Base-by-base conservation (phyloP, 164 flowering plant species). In the Protea cynaroides region DNA sequence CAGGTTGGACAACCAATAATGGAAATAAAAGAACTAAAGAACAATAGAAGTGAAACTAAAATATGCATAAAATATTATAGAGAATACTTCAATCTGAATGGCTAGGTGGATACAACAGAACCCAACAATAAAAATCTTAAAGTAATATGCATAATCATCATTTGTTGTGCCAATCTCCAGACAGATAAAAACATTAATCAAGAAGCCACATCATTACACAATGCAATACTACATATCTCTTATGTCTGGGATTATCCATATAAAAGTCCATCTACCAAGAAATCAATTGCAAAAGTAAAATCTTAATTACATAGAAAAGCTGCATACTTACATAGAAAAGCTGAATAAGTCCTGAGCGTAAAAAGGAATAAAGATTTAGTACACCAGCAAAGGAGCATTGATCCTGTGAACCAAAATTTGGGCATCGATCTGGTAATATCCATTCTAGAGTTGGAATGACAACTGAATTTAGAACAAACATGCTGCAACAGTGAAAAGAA, bases 281-380 rank as follows among this genome's bases (percentile, higher is more conserved):
- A n/a, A n/a, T n/a, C n/a, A n/a, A n/a, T n/a, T n/a, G n/a, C n/a
- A n/a, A 50, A 12, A 25, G 7, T 63, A 7, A 23, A 64, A n/a
- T 47, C 34, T 61, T 53, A 89, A 96, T 77, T 76, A 92, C 97
- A 72, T 89, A 86, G 68, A 89, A 75, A 25, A 92, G 72, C 64
- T 82, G 86, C 5, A 63, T 49, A 89, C 97, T 77, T 76, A 92
- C 97, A 72, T 89, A 86, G 68, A 92, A 75, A 25, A 92, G 72
- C 64, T 82, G 86, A 55, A 84, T 38, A 56, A 92, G 84, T 70
- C 77, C 83, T 64, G 12, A 60, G 25, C 81, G 87, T 70, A 86
- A 70, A 59, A 77, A 67, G 66, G 80, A 78, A 74, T 87, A 83
- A 37, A 83, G 60, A 71, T 70, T 82, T 49, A 74, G 69, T 66